These are phyloP conservation scores for Candida qinlingensis DNA, from an alignment of 805 yeast genomes.

Conservation along the genomic window DNA sequence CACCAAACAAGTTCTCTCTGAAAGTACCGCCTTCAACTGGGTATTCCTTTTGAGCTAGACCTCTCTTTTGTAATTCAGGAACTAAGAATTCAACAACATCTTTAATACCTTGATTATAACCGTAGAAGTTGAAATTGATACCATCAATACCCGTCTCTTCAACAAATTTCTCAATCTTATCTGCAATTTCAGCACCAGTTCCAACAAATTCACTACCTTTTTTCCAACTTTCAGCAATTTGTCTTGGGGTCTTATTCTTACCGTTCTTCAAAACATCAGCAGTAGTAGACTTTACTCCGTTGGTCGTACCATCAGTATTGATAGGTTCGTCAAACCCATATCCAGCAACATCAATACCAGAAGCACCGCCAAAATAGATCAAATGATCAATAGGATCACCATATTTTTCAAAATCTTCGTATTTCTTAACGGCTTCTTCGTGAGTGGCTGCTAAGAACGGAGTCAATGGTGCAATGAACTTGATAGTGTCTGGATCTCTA, in stretches of 20 bases:
- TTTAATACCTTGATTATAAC: constrained; percentile 34
- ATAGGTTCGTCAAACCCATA: constrained; percentile 33
- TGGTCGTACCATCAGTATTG: constrained; percentile 23
- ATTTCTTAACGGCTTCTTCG: constrained; percentile 32
- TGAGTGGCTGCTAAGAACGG: constrained; percentile 35
- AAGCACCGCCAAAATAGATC: constrained; percentile 40
- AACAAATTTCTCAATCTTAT: constrained; percentile 34
- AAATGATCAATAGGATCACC: constrained; percentile 34
- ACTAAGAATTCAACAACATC: constrained; percentile 33
- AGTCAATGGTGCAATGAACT: constrained; percentile 34
- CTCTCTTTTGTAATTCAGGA: constrained; percentile 33
- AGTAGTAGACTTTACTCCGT: constrained; percentile 29
- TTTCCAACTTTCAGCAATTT: constrained; percentile 7
- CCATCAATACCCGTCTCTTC: constrained; percentile 37
- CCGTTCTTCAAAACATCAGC: neutral
- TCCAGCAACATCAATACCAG: constrained; percentile 35
- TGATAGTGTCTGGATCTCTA: constrained; percentile 34
- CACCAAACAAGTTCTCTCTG: constrained; percentile 12
- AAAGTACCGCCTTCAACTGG: constrained; percentile 28
- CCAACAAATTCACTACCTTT: constrained; percentile 26
- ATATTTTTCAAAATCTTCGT: constrained; percentile 28
- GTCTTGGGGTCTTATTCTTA: constrained; percentile 4
- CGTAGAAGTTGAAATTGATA: constrained; percentile 34
- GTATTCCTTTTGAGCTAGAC: constrained; percentile 33
- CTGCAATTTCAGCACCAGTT: constrained; percentile 33